Base-by-base conservation (phyloP, 345 rosid genomes). In the Arabidopsis suecica region DNA sequence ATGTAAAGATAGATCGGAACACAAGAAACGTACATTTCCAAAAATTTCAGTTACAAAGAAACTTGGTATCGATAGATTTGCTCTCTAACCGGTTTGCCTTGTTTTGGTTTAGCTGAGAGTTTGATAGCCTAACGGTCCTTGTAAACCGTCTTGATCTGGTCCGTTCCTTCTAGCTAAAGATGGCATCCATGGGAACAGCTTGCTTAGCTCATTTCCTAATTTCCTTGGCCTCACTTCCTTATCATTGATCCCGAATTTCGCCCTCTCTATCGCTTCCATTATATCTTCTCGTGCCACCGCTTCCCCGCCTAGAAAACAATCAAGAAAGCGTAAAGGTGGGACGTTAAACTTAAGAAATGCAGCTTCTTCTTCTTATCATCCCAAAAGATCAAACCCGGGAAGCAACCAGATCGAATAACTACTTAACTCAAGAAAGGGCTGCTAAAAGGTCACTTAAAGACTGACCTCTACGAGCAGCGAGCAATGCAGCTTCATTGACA, bases 211-310 rank as follows among this genome's bases (percentile, higher is more conserved):
- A 79, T 85, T 90, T 78, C 91, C 82, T 69, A 90, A 81, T 40
- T 77, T 74, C 60, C 74, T 85, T 32, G 87, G 73, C 82, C 75
- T 84, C 71, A 68, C 69, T 77, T 85, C 91, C 79, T 78, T 83
- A 56, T 84, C 86, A 54, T 85, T 86, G 73, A 94, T 94, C 45
- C 97, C 99, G 48, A 83, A 94, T 79, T 94, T 94, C 9, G 95
- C 97, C 82, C 99, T 88, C 82, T 94, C 98, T 63, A 91, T 82
- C 0, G 97, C 96, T 86, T 88, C 97, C 97, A 94, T 94, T 79
- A 94, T 82, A 75, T 94, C 96, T 85, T 94, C 99, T 80, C 99
- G 86, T 8, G 83, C 81, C 66, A 94, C 93, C 0, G 55, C 73
- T 80, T 89, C 99, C 51, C 84, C 84, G 3, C 92, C 96, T 94